Evolutionary conservation across 2,329 filamentous ascomycete species (phyloP).

Genomic region (Talaromyces sp.): DNA sequence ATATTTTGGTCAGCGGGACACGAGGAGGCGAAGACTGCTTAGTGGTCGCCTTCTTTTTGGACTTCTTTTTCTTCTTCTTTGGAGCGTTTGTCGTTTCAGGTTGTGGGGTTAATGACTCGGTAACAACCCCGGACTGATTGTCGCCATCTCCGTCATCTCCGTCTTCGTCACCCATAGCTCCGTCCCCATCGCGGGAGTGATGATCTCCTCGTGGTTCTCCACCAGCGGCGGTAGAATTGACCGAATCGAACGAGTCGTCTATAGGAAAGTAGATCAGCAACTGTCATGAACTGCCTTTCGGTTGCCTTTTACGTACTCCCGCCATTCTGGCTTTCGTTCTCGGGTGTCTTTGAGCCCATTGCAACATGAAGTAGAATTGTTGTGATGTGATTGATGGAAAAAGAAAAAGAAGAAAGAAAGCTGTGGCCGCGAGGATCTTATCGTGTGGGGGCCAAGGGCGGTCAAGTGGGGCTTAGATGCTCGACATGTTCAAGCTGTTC

Average conservation of each 20-base stretch:
- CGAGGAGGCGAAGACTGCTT: conserved; percentile 52
- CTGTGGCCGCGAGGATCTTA: background rate
- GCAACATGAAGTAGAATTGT: conserved; percentile 25
- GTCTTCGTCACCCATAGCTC: conserved; percentile 39
- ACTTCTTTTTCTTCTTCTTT: conserved; percentile 46
- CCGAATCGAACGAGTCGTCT: conserved; percentile 29
- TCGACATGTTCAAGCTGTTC: too few relatives aligned
- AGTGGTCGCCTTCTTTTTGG: conserved; percentile 46
- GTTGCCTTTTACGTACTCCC: conserved; percentile 32
- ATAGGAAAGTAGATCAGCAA: conserved; percentile 6
- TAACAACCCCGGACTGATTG: conserved; percentile 16
- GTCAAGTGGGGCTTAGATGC: conserved; percentile 5
- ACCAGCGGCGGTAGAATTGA: conserved; percentile 30
- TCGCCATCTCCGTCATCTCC: conserved; percentile 27
- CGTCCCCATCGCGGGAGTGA: conserved; percentile 48
- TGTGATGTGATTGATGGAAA: background rate
- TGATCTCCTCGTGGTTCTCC: conserved; percentile 49
- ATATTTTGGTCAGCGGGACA: conserved; percentile 50
- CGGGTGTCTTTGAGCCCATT: conserved; percentile 48
- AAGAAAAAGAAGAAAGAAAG: conserved; percentile 4
- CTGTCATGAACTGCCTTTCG: background rate
- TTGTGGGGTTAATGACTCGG: conserved; percentile 22
- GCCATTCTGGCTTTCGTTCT: conserved; percentile 37
- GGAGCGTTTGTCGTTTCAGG: conserved; percentile 43
- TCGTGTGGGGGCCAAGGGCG: conserved; percentile 6